These are phyloP conservation scores for Xylaria castorea DNA, from an alignment of 495 filamentous ascomycete species.

Conservation along the genomic window DNA sequence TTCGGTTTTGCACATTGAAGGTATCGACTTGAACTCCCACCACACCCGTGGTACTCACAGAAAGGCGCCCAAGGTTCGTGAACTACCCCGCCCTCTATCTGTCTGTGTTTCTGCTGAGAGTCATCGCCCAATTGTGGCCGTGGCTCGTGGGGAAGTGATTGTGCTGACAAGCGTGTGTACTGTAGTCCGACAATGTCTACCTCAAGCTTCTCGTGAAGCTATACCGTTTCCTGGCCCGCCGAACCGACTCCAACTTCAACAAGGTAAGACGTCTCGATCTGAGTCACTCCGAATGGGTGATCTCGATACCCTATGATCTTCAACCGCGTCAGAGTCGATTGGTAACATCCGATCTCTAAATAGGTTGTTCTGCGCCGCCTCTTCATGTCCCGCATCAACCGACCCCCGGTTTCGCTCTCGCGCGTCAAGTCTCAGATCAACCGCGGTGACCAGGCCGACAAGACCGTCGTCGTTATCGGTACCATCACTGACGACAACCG, in stretches of 20 bases:
- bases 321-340: neutral
- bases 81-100: conserved; percentile 25
- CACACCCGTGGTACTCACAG: conserved; percentile 87
- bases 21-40: conserved; percentile 79
- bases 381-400: conserved; percentile 97
- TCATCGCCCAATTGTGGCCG: neutral
- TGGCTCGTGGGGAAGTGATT: neutral
- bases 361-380: conserved; percentile 80
- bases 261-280: conserved; percentile 63
- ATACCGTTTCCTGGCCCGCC: conserved; percentile 96
- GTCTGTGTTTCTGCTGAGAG: neutral
- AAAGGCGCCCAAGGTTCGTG: conserved; percentile 77
- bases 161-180: conserved; percentile 9
- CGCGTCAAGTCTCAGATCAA: conserved; percentile 79
- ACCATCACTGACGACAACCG: conserved; percentile 98
- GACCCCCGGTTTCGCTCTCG: conserved; percentile 91
- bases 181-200: conserved; percentile 89
- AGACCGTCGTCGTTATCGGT: conserved; percentile 91
- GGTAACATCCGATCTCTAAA: neutral
- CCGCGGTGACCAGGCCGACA: conserved; percentile 68
- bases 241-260: conserved; percentile 97
- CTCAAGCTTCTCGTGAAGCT: conserved; percentile 98
- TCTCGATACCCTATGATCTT: neutral
- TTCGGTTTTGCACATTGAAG: conserved; percentile 51
- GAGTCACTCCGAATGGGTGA: neutral